These are phyloP conservation scores for Samsoniella hepiali DNA, from an alignment of 2,329 filamentous ascomycete genomes.

Conservation along the genomic window DNA sequence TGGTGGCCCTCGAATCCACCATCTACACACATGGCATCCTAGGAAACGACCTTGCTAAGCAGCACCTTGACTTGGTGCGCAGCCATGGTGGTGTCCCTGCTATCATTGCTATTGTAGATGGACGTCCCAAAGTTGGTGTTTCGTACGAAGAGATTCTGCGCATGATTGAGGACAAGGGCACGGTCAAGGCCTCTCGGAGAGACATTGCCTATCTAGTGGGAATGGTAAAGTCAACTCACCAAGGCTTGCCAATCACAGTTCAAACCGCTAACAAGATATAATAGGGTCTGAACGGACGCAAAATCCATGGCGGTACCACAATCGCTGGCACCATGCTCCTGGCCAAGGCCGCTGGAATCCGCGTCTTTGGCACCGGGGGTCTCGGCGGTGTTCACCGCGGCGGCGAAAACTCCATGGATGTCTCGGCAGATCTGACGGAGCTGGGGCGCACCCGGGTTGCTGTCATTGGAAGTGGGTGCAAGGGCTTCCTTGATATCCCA, in stretches of 20 bases:
- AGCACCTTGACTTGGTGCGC: slow-evolving; percentile 82
- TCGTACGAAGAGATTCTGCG: slow-evolving; percentile 66
- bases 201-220: slow-evolving; percentile 82
- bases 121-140: slow-evolving; percentile 78
- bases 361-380: slow-evolving; percentile 90
- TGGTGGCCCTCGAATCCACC: slow-evolving; percentile 91
- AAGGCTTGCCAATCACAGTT: background rate
- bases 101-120: slow-evolving; percentile 83
- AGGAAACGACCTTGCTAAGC: slow-evolving; percentile 67
- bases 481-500: slow-evolving; percentile 91
- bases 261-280: background rate
- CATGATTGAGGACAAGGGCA: slow-evolving; percentile 65
- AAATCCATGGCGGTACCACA: slow-evolving; percentile 84
- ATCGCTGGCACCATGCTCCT: slow-evolving; percentile 91
- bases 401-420: slow-evolving; percentile 81
- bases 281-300: slow-evolving; percentile 62
- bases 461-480: slow-evolving; percentile 87
- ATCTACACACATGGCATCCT: slow-evolving; percentile 95
- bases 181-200: slow-evolving; percentile 80
- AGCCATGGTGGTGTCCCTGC: slow-evolving; percentile 80
- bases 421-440: slow-evolving; percentile 93
- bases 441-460: slow-evolving; percentile 84
- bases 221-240: slow-evolving; percentile 50
- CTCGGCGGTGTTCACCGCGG: slow-evolving; percentile 92
- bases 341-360: slow-evolving; percentile 80